Conservation (phyloP, 495 filamentous ascomycete genomes). For the Penicillium manginii region DNA sequence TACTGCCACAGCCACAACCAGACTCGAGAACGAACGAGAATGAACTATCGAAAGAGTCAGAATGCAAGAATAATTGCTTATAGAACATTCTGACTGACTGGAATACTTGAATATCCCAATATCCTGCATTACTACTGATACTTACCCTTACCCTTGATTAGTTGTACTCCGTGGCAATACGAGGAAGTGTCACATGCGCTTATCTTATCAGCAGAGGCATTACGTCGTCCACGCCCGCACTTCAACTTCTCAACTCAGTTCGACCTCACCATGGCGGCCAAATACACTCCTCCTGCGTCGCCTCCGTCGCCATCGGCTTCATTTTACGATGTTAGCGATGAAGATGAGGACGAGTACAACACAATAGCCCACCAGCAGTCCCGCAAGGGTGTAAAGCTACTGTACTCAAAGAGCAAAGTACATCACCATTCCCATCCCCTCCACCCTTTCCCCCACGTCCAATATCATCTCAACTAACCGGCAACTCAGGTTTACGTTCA, state of each 20-base stretch:
- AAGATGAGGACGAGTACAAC: conserved; percentile 93
- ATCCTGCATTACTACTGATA: too few relatives aligned
- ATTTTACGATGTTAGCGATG: conserved; percentile 96
- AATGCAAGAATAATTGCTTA: too few relatives aligned
- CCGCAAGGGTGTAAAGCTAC: conserved; percentile 87
- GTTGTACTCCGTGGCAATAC: too few relatives aligned
- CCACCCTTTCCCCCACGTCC: conserved; percentile 14
- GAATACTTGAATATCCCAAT: too few relatives aligned
- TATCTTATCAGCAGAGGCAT: conserved; percentile 7
- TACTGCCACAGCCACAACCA: too few relatives aligned
- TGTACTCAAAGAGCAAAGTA: conserved; percentile 96
- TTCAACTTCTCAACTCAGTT: conserved; percentile 5
- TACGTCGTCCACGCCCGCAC: not conserved
- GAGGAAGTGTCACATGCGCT: not conserved
- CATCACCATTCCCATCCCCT: not conserved
- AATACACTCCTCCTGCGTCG: conserved; percentile 50
- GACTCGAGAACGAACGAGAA: too few relatives aligned
- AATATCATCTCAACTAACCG: conserved; percentile 7
- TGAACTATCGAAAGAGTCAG: too few relatives aligned
- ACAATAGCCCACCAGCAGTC: conserved; percentile 85
- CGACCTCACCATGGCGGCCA: conserved; percentile 34
- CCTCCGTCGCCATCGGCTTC: conserved; percentile 82
- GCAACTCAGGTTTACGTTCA: conserved; percentile 85
- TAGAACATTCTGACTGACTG: too few relatives aligned
- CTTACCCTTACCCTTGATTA: too few relatives aligned